Percentiles rank a stretch among this genome's conserved stretches.
Conservation (phyloP, 2,329 filamentous ascomycete species). For the Orbilia ellipsospora region DNA sequence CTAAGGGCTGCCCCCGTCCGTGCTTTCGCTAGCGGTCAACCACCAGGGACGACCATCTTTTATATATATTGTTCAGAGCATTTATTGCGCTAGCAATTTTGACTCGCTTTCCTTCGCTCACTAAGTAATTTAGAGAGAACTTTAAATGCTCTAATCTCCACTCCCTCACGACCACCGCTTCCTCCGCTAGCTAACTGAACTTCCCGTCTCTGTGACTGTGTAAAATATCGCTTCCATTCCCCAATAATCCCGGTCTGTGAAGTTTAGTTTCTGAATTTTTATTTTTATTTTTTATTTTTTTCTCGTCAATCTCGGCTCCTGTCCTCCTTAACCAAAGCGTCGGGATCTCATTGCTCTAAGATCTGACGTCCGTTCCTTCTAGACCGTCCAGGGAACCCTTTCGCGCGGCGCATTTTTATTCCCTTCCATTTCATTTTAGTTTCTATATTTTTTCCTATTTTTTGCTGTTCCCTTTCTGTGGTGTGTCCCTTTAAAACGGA, state of each 20-base stretch:
- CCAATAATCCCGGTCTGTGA: conserved; percentile 11
- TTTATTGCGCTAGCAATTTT: conserved; percentile 16
- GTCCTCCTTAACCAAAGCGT: conserved; percentile 50
- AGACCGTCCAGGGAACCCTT: conserved; percentile 10
- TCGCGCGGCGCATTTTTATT: conserved; percentile 22
- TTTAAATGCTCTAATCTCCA: conserved; percentile 48
- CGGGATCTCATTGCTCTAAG: conserved; percentile 33
- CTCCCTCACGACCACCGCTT: conserved; percentile 20
- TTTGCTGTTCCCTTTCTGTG: conserved; percentile 32
- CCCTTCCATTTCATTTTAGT: not conserved
- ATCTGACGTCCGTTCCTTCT: conserved; percentile 26
- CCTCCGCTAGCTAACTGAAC: conserved; percentile 32
- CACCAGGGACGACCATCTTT: conserved; percentile 34
- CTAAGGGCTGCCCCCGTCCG: conserved; percentile 4
- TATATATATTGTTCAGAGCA: conserved; percentile 31
- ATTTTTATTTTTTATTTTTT: too few species aligned
- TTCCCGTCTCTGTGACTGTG: conserved; percentile 12
- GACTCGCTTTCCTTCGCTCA: conserved; percentile 1
- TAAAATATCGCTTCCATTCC: not conserved
- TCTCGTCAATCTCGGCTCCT: conserved; percentile 38
- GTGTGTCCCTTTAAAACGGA: conserved; percentile 53
- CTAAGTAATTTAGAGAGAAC: conserved; percentile 9
- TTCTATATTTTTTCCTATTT: conserved; percentile 15
- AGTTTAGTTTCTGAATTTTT: conserved; percentile 3
- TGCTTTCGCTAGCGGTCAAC: conserved; percentile 22